phyloP scores from a whole-genome alignment of 352 stramenopile genomes.

The Blastocystis sp. region DNA sequence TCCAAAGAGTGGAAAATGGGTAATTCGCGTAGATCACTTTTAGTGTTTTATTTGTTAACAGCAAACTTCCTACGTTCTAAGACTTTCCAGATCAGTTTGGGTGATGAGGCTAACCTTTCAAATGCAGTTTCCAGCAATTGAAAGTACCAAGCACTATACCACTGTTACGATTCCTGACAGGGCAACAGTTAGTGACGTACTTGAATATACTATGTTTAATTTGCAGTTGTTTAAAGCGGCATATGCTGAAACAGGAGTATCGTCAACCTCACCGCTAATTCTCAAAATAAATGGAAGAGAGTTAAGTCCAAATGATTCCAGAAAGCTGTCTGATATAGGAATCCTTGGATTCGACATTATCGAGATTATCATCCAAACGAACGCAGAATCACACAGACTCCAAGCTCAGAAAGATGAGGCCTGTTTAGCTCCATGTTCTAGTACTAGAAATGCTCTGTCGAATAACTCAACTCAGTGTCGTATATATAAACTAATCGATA shows the following conservation, averaged over 20 bases:
- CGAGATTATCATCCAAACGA: not conserved
- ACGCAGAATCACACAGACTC: not conserved
- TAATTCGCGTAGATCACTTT: slow-evolving; percentile 27
- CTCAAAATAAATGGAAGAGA: not conserved
- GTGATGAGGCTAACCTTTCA: slow-evolving; percentile 5
- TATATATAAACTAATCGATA: not conserved
- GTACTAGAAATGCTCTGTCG: not conserved
- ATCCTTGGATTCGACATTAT: not conserved
- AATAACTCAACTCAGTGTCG: not conserved
- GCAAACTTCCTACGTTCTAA: not conserved
- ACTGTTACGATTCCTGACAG: not conserved
- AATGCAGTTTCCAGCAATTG: not conserved
- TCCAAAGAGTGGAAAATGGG: not conserved
- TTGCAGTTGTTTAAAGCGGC: not conserved
- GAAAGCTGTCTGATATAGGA: not conserved
- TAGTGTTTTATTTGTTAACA: slow-evolving; percentile 21
- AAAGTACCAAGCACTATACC: not conserved
- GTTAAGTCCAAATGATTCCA: not conserved
- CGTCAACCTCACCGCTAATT: not conserved
- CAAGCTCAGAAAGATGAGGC: not conserved
- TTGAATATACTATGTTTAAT: not conserved
- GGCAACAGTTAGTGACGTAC: not conserved
- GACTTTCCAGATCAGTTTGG: not conserved
- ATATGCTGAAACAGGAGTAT: slow-evolving; percentile 16
- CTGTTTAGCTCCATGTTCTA: no score